Percentiles rank a stretch among this genome's conserved stretches.
phyloP scores from a whole-genome alignment of 139 green algal species.

The Chlamydomonas eustigma region DNA sequence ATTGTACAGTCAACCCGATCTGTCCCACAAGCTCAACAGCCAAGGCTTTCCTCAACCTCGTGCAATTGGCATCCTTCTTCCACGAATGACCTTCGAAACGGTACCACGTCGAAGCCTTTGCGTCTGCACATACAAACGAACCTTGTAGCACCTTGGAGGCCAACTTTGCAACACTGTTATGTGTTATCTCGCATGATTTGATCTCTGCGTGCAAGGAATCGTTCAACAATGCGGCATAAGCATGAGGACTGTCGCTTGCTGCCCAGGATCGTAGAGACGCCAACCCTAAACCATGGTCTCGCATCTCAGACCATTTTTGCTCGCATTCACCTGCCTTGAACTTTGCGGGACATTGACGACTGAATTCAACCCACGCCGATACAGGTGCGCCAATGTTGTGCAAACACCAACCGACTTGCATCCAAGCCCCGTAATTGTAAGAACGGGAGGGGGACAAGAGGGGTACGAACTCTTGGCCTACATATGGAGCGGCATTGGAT shows the following conservation, averaged over 20 bases:
- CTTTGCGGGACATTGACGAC: neutral
- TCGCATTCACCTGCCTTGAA: conserved; percentile 7
- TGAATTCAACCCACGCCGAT: neutral
- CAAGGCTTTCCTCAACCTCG: neutral
- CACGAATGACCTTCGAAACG: conserved; percentile 5
- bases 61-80: neutral
- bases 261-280: conserved; percentile 7
- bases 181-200: neutral
- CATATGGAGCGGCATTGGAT: neutral
- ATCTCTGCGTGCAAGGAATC: neutral
- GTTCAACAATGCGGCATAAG: neutral
- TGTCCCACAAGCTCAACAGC: neutral
- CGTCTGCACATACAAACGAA: neutral
- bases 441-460: neutral
- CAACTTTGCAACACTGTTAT: conserved; percentile 5
- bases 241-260: neutral
- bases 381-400: conserved; percentile 7
- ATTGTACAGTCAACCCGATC: neutral
- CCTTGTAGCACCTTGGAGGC: neutral
- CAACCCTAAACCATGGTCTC: neutral
- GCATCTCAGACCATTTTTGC: neutral
- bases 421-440: neutral
- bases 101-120: neutral
- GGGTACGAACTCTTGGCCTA: neutral
- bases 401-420: neutral